Evolutionary conservation across 2,329 filamentous ascomycete species (phyloP), one percentile per base, ranked within the genome.

Genomic region (Scleromitrula shiraiana): DNA sequence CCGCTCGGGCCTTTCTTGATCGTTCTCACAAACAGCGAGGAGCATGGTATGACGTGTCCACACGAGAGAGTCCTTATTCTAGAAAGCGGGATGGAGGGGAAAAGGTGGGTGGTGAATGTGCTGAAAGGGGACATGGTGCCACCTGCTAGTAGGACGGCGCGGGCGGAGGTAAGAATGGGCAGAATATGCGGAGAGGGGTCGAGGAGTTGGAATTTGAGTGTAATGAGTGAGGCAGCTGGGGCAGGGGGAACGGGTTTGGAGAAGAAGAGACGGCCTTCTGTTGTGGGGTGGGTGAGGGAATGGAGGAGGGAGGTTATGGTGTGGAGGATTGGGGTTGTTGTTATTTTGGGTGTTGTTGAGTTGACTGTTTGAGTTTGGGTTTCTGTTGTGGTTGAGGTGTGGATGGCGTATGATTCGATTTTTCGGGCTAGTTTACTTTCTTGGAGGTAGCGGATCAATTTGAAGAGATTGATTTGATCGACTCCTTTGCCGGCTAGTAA

Each of bases 101-200:
- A 93, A 0, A 98, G 73, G 59, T 96, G 87, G 4, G 84, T 76
- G 29, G 77, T 82, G 66, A 95, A 98, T 67, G 97, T 93, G 20
- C 83, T 78, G 71, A 97, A 95, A 0, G 93, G 93, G 2, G 93
- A 95, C 93, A 98, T 97, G 22, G 93, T 98, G 19, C 93, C 93
- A 50, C 93, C 93, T 0, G 90, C 93, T 3, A 98, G 72, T 35
- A 98, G 84, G 3, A 98, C 85, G 2, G 91, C 87, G 50, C 89
- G 77, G 0, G 93, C 88, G 53, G 85, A 82, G 24, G 87, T 81
- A 2, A 91, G 88, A 43, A 97, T 85, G 9, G 90, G 85, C 7
- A 84, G 84, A 66, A 98, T 97, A 56, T 94, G 88, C 59, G 91
- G 82, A 0, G 90, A 90, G 0, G 93, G 91, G 26, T 95, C 93